Percentiles rank a stretch among this genome's conserved stretches.
Conservation (phyloP, 495 filamentous ascomycete genomes). For the Penicillium bovifimosum region DNA sequence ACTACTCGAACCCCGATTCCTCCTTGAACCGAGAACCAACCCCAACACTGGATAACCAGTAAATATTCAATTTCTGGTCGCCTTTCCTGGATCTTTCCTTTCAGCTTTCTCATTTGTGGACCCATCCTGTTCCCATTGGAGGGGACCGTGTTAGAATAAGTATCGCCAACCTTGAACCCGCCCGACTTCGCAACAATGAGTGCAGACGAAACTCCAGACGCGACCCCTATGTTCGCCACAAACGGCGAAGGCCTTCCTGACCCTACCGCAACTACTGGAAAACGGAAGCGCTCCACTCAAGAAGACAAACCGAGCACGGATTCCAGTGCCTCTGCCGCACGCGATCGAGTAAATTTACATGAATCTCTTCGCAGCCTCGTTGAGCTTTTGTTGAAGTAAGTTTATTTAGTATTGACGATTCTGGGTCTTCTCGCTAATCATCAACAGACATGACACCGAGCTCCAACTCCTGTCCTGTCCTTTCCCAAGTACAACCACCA, state of each 20-base stretch:
- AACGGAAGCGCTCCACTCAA: conserved; percentile 44
- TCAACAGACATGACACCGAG: conserved; percentile 37
- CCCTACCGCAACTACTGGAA: conserved; percentile 35
- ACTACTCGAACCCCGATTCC: conserved; percentile 6
- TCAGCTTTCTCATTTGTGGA: conserved; percentile 7
- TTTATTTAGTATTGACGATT: neutral
- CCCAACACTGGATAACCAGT: conserved; percentile 5
- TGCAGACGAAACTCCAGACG: conserved; percentile 38
- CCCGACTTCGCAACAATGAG: conserved; percentile 38
- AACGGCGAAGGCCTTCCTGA: conserved; percentile 39
- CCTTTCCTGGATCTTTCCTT: conserved; percentile 5
- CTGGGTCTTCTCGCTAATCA: conserved; percentile 13
- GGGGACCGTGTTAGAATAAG: conserved; percentile 25
- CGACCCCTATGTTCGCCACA: conserved; percentile 29
- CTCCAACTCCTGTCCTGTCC: conserved; percentile 40
- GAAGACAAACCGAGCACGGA: conserved; percentile 35
- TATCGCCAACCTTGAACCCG: conserved; percentile 16
- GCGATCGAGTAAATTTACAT: conserved; percentile 35
- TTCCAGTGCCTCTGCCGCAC: conserved; percentile 19
- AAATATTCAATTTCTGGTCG: conserved; percentile 1
- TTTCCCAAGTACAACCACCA: conserved; percentile 35
- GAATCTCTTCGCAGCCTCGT: conserved; percentile 39
- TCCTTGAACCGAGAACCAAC: conserved; percentile 3
- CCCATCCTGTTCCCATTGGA: conserved; percentile 6
- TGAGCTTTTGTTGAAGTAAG: conserved; percentile 37